Percentiles rank a stretch among this genome's conserved stretches.
Evolutionary conservation across 148 eudicot species (phyloP).

Genomic region (Chenopodium album): DNA sequence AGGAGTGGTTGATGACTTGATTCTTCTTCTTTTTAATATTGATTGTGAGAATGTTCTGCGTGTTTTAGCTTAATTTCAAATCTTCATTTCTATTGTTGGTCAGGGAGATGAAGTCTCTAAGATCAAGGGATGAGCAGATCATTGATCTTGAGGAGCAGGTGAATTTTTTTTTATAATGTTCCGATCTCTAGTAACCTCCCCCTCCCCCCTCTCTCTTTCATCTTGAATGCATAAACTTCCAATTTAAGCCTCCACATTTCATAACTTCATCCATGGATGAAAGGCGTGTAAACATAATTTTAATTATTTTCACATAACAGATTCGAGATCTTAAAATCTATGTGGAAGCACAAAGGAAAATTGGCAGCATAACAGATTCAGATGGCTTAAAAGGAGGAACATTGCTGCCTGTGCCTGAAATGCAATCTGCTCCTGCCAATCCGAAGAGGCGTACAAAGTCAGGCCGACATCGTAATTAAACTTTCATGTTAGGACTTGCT

Average conservation of each 20-base stretch:
- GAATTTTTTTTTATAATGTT: neutral
- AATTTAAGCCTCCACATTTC: neutral
- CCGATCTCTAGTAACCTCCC: no score
- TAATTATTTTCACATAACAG: conserved; percentile 34
- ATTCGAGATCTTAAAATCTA: conserved; percentile 77
- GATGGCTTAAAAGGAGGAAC: conserved; percentile 80
- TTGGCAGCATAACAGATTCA: conserved; percentile 48
- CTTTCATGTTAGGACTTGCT: neutral
- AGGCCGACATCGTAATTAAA: conserved; percentile 51
- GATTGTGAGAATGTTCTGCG: neutral
- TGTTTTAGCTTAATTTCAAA: neutral
- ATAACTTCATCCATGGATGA: neutral
- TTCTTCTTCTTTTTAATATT: neutral
- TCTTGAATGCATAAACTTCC: neutral
- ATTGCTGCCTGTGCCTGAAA: conserved; percentile 68
- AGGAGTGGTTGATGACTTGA: neutral
- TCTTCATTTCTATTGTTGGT: neutral
- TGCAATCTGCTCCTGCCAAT: conserved; percentile 39
- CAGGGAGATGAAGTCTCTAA: conserved; percentile 50
- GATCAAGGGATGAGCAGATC: conserved; percentile 52
- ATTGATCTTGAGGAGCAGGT: conserved; percentile 91
- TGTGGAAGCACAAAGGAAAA: conserved; percentile 69
- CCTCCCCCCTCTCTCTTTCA: neutral
- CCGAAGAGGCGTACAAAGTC: conserved; percentile 54
- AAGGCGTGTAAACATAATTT: neutral